These are phyloP conservation scores for Mycena capillaripes DNA, from an alignment of 768 basidiomycete species.

Conservation along the genomic window DNA sequence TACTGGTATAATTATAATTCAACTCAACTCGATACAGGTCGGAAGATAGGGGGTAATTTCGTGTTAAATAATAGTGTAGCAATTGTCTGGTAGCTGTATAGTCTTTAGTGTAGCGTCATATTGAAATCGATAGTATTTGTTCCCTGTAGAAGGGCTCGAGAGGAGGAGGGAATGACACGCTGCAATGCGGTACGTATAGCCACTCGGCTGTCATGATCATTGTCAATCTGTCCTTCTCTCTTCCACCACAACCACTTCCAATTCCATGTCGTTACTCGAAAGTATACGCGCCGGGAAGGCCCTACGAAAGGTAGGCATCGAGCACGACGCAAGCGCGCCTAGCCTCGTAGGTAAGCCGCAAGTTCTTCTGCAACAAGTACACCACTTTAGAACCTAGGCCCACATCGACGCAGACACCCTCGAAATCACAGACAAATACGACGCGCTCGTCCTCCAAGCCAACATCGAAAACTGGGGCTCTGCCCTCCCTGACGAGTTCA, in stretches of 20 bases:
- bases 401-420: constrained; percentile 11
- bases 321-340: constrained; percentile 28
- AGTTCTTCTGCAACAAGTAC: neutral
- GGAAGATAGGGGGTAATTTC: neutral
- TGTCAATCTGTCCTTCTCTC: neutral
- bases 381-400: neutral
- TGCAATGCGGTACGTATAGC: neutral
- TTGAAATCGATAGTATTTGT: too few relatives aligned
- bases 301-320: constrained; percentile 12
- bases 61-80: neutral
- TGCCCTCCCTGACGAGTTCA: constrained; percentile 5
- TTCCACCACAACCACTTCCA: neutral
- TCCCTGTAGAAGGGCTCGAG: too few relatives aligned
- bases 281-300: constrained; percentile 20
- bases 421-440: constrained; percentile 29
- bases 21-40: neutral
- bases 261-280: constrained; percentile 27
- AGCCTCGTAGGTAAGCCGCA: neutral
- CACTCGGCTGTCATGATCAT: neutral
- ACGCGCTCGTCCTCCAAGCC: constrained; percentile 25
- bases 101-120: too few relatives aligned
- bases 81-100: too few relatives aligned
- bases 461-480: constrained; percentile 37
- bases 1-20: neutral
- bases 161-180: too few relatives aligned